phyloP scores from a whole-genome alignment of 2,329 filamentous ascomycete species.

The Botryotinia calthae region DNA sequence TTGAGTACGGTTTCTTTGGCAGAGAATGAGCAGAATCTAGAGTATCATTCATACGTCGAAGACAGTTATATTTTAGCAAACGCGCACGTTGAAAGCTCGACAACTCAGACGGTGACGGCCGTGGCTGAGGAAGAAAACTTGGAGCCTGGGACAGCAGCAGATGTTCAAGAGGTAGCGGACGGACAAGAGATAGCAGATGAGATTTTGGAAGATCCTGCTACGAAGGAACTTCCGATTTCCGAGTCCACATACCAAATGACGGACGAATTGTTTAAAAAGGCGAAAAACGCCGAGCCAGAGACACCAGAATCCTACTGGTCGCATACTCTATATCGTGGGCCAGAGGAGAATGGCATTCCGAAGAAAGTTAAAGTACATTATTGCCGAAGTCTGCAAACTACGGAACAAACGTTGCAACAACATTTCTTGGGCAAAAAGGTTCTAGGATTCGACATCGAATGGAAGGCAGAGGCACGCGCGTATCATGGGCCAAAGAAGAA shows the following conservation, averaged over 20 bases:
- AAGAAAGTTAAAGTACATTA: conserved; percentile 70
- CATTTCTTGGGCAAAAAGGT: conserved; percentile 68
- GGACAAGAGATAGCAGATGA: conserved; percentile 5
- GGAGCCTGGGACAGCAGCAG: not conserved
- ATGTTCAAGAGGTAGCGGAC: not conserved
- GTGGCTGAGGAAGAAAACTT: not conserved
- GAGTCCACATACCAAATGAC: conserved; percentile 49
- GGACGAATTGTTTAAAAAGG: conserved; percentile 47
- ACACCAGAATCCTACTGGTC: conserved; percentile 61
- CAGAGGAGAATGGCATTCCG: conserved; percentile 41
- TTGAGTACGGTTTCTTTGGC: conserved; percentile 27
- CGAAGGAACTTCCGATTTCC: conserved; percentile 41
- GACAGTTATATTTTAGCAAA: conserved; percentile 29
- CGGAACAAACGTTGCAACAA: conserved; percentile 60
- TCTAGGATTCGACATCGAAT: conserved; percentile 90
- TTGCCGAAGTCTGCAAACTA: conserved; percentile 64
- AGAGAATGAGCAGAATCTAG: conserved; percentile 25
- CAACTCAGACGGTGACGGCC: not conserved
- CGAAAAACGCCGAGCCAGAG: conserved; percentile 47
- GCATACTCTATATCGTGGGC: conserved; percentile 63
- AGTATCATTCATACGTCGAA: conserved; percentile 27
- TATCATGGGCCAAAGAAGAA: conserved; percentile 58
- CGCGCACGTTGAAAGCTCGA: not conserved
- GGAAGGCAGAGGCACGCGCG: conserved; percentile 56
- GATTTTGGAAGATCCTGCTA: conserved; percentile 26